A percentile compares a stretch with the other conserved stretches of the same genome.
Evolutionary conservation across 352 stramenopile genomes (phyloP).

Genomic region (Globisporangium recalcitrans): DNA sequence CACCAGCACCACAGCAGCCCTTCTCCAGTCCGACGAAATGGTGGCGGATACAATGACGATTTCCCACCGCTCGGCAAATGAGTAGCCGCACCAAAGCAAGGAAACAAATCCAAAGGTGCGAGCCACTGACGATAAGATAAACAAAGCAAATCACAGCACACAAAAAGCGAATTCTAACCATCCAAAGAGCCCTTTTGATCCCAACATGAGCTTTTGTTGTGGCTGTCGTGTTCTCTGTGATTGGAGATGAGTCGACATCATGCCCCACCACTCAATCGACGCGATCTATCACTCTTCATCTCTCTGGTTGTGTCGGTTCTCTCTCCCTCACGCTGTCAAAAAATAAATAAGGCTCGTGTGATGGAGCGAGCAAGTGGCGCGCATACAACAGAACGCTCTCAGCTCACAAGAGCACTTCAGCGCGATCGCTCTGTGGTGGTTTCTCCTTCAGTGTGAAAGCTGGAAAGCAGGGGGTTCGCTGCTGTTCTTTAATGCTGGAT

Average conservation of each 20-base stretch:
- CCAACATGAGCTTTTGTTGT: neutral
- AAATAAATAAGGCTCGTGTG: conserved; percentile 6
- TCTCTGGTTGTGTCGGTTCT: neutral
- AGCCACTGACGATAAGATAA: neutral
- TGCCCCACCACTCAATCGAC: neutral
- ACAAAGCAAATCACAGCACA: neutral
- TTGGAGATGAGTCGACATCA: neutral
- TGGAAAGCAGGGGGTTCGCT: conserved; percentile 6
- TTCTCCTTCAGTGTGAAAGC: conserved; percentile 6
- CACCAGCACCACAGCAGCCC: conserved; percentile 7
- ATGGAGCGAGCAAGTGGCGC: neutral
- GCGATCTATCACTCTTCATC: neutral
- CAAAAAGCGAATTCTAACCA: neutral
- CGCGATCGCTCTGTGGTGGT: neutral
- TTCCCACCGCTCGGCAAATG: conserved; percentile 70
- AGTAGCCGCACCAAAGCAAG: conserved; percentile 8
- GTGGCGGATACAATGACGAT: conserved; percentile 54
- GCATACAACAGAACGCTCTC: too few relatives aligned
- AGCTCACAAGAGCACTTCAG: neutral
- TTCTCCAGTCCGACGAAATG: conserved; percentile 17
- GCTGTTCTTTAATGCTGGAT: conserved; percentile 6
- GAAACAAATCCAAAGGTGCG: neutral
- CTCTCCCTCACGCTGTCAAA: conserved; percentile 2
- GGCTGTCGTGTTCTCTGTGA: neutral
- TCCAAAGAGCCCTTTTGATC: neutral